Conservation (phyloP, 805 yeast genomes). For the Wickerhamomyces rabaulensis region DNA sequence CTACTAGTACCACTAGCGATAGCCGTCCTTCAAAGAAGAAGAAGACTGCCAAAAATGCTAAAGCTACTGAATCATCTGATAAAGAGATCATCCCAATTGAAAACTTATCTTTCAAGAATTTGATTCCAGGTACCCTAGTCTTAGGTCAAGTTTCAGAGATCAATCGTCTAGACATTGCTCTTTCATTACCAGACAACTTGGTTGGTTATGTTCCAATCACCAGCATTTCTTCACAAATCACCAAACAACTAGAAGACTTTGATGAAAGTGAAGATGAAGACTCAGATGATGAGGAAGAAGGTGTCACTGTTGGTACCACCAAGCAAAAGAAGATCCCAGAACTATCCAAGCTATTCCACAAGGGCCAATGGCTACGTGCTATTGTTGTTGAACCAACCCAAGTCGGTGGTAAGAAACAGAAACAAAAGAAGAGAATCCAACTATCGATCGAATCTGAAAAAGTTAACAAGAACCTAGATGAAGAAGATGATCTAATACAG, state of each 20-base stretch:
- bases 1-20: constrained; percentile 12
- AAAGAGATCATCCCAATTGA: constrained; percentile 46
- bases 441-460: constrained; percentile 68
- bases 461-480: constrained; percentile 53
- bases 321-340: constrained; percentile 46
- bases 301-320: constrained; percentile 22
- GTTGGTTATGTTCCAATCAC: constrained; percentile 76
- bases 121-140: constrained; percentile 67
- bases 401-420: constrained; percentile 32
- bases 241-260: constrained; percentile 48
- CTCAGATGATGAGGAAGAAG: constrained; percentile 31
- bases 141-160: constrained; percentile 72
- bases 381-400: constrained; percentile 53
- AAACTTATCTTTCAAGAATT: constrained; percentile 52
- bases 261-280: constrained; percentile 44
- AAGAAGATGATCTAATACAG: constrained; percentile 55
- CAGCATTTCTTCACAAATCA: constrained; percentile 59
- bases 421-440: constrained; percentile 55
- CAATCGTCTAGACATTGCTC: constrained; percentile 54
- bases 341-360: constrained; percentile 45
- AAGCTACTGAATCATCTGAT: constrained; percentile 24
- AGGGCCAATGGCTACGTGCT: constrained; percentile 89
- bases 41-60: constrained; percentile 28
- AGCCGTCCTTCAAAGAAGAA: constrained; percentile 34
- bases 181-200: constrained; percentile 77